These are phyloP conservation scores for Cytospora piceae DNA, from an alignment of 2,329 filamentous ascomycete species.

Conservation along the genomic window DNA sequence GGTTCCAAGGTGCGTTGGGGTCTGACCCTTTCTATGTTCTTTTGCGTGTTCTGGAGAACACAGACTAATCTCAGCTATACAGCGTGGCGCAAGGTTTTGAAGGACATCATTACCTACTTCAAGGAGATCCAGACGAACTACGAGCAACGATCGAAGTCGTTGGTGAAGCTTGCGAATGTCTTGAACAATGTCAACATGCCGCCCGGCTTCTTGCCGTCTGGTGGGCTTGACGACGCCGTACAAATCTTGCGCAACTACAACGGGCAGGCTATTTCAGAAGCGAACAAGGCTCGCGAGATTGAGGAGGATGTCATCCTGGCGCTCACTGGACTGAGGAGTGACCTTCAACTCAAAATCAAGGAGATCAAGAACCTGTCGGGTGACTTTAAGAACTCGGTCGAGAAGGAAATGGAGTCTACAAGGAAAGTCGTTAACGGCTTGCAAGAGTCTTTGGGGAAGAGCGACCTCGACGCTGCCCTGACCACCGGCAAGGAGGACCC, in stretches of 20 bases:
- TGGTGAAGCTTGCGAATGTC: slow-evolving; percentile 81
- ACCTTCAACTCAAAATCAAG: slow-evolving; percentile 95
- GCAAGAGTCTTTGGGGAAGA: slow-evolving; percentile 79
- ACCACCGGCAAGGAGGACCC: slow-evolving; percentile 89
- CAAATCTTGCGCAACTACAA: slow-evolving; percentile 82
- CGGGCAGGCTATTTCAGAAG: slow-evolving; percentile 76
- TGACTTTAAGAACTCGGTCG: slow-evolving; percentile 96
- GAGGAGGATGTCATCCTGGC: slow-evolving; percentile 90
- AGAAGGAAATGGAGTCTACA: slow-evolving; percentile 90
- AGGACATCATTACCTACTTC: slow-evolving; percentile 93
- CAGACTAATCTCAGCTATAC: slow-evolving; percentile 22
- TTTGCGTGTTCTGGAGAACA: too few relatives aligned
- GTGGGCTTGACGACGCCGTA: slow-evolving; percentile 86
- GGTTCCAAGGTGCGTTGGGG: slow-evolving; percentile 76
- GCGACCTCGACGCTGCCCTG: slow-evolving; percentile 74
- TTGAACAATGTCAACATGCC: slow-evolving; percentile 80
- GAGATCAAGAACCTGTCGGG: slow-evolving; percentile 93
- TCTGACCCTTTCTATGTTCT: too few relatives aligned
- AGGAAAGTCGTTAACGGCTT: slow-evolving; percentile 76
- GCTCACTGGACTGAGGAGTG: slow-evolving; percentile 80
- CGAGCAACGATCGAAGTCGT: slow-evolving; percentile 79
- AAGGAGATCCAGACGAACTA: slow-evolving; percentile 89
- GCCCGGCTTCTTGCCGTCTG: slow-evolving; percentile 74
- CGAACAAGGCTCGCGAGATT: slow-evolving; percentile 87
- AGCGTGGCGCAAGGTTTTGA: slow-evolving; percentile 95